Conservation (phyloP, 2,329 filamentous ascomycete genomes). For the Exophiala phaeomuriformis region DNA sequence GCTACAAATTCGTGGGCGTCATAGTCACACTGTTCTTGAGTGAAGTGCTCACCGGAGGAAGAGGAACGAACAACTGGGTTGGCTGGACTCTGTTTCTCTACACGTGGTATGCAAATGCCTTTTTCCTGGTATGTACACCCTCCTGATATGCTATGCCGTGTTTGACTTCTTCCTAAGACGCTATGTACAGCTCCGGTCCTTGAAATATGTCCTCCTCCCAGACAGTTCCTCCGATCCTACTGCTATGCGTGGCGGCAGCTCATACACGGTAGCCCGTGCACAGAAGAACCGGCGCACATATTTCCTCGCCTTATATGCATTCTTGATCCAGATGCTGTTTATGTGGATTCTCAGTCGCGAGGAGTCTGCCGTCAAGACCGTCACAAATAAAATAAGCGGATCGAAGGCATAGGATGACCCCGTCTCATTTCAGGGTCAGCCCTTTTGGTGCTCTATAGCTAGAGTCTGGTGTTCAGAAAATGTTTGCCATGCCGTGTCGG, state of each 20-base stretch:
- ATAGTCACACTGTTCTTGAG: constrained; percentile 79
- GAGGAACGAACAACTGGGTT: constrained; percentile 78
- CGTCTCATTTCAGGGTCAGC: too few relatives aligned
- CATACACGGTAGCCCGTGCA: constrained; percentile 66
- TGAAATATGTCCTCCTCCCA: constrained; percentile 92
- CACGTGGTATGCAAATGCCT: constrained; percentile 86
- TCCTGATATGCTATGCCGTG: neutral
- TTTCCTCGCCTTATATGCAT: constrained; percentile 90
- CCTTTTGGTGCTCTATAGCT: too few relatives aligned
- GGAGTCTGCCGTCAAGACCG: constrained; percentile 35
- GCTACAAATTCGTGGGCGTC: constrained; percentile 97
- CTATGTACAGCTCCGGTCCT: constrained; percentile 65
- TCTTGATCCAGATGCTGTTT: constrained; percentile 85
- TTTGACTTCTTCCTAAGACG: neutral
- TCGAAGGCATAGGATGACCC: constrained; percentile 20
- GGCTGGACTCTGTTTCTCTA: constrained; percentile 87
- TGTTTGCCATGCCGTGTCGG: too few relatives aligned
- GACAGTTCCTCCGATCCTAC: constrained; percentile 63
- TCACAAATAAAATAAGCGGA: constrained; percentile 19
- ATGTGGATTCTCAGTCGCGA: constrained; percentile 72
- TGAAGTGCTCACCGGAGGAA: constrained; percentile 68
- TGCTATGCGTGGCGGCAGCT: constrained; percentile 48
- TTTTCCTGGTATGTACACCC: constrained; percentile 70
- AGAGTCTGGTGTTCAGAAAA: too few relatives aligned
- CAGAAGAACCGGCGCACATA: constrained; percentile 84